Base-by-base conservation (phyloP, 495 filamentous ascomycete genomes). In the Evansstolkia leycettana region DNA sequence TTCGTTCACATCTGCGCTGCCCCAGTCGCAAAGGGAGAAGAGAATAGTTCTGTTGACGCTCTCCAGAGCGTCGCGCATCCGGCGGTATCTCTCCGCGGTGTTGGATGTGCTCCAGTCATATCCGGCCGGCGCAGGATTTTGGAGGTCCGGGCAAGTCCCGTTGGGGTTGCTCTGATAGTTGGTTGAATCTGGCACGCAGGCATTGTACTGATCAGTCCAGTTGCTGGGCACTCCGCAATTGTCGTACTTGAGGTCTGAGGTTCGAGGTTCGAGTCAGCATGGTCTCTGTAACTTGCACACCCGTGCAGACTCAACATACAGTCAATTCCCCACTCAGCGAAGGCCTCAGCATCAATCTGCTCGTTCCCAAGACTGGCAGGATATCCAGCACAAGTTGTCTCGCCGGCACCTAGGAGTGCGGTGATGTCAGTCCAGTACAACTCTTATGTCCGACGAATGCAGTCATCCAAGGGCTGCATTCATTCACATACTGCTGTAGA, bases 21-120 rank as follows among this genome's bases (percentile, higher is more conserved):
- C 78, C 77, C 77, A 80, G 31, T 73, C 61, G 48, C 78, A 86
- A 1, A 84, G 55, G 9, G 67, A 73, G 54, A 74, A 86, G 10
- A 79, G 50, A 29, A 86, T 82, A 0, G 65, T 63, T 6, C 73
- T 52, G 38, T 66, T 58, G n/a, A 46, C 42, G 11, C 46, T 49
- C 2, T 67, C 41, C 11, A 84, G 54, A 1, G 80, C 80, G 37
- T 78, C 62, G 0, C 64, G 55, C 80, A 86, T 86, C 1, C 40
- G 48, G 0, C 42, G 45, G 50, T 74, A 83, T 20, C 74, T 61
- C 7, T 56, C 41, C 8, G 65, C 61, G 0, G 69, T 72, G 23
- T 64, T 73, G 17, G 66, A 73, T 0, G 49, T 56, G 6, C 52
- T 56, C 54, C 64, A 76, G 50, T 75, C 57, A 47, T 77, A 78